These are phyloP conservation scores for Grammothele lineata DNA, from an alignment of 768 basidiomycete species.

Conservation along the genomic window DNA sequence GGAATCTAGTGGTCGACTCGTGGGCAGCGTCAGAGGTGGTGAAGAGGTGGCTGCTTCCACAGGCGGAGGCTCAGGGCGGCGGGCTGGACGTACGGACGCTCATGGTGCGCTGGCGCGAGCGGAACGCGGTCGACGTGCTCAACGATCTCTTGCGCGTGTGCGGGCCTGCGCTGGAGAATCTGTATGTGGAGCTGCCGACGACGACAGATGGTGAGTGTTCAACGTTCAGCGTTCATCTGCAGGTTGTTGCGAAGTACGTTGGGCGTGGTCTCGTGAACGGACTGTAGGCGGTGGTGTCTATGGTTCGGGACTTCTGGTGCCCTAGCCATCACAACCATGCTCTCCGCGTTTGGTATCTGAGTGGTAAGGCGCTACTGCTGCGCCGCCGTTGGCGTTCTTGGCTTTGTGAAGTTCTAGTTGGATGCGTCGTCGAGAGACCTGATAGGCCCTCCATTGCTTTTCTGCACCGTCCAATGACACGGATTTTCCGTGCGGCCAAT, in stretches of 20 bases:
- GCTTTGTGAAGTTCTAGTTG: too few species aligned
- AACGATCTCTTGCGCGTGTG: conserved; percentile 9
- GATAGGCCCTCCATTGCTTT: too few species aligned
- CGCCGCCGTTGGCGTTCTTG: too few species aligned
- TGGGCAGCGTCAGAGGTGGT: conserved; percentile 11
- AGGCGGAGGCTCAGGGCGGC: background rate
- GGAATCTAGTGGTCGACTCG: conserved; percentile 13
- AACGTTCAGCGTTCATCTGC: background rate
- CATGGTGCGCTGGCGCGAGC: conserved; percentile 14
- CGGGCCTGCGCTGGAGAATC: conserved; percentile 6
- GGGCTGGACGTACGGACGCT: conserved; percentile 5
- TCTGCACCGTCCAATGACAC: too few species aligned
- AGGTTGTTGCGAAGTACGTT: background rate
- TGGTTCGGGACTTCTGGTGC: too few species aligned
- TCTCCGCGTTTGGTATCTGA: too few species aligned
- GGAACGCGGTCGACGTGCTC: conserved; percentile 8
- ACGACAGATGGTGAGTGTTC: conserved; percentile 4
- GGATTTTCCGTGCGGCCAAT: too few species aligned
- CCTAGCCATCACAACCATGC: too few species aligned
- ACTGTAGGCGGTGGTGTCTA: too few species aligned
- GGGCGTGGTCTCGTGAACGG: too few species aligned
- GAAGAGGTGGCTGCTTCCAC: conserved; percentile 8
- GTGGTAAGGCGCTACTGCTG: too few species aligned
- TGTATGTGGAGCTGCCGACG: conserved; percentile 14
- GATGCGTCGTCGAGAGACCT: too few species aligned